Base-by-base conservation (phyloP, 2,329 filamentous ascomycete genomes). In the Phoma sp. region DNA sequence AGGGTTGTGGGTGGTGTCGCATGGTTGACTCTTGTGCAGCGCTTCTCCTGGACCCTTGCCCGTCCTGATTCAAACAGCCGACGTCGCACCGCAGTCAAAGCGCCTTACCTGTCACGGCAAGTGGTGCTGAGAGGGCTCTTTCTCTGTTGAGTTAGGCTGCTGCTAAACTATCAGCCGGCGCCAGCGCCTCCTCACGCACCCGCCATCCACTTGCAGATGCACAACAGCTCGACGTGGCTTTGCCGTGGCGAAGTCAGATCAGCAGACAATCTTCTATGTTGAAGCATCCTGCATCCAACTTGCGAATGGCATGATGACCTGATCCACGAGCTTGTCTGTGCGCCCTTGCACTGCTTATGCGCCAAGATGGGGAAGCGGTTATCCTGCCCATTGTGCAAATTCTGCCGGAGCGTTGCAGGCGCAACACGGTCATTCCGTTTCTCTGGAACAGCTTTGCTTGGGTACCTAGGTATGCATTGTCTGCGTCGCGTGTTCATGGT, bases 361-460 rank as follows among this genome's bases (percentile, higher is more conserved):
- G 53, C 53, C 53, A 56, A 52, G 47, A 47, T 51, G 53, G 47
- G 53, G 53, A 56, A 56, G 53, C 53, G 53, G 53, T 35, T 40
- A 18, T 9, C 47, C 14, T 37, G 33, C 53, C 53, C 46, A 14
- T 32, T 38, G 33, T 35, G 14, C 41, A 35, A 6, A 23, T 35
- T 9, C 36, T 45, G 37, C 43, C 27, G 44, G 9, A 23, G n/a
- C n/a, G 30, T 35, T 32, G 35, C 10, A 36, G 13, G 11, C 27
- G 18, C 25, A 30, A 47, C 32, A 7, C 22, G 18, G 13, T n/a
- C 18, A 25, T 14, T 29, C 27, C 23, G 45, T 24, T 41, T 35
- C 30, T 29, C 9, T 6, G 27, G 27, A 29, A 29, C 9, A 9
- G 9, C 27, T 29, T 29, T 29, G 9, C 9, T 29, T 18, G 18